These are phyloP conservation scores for Phytophthora colocasiae DNA, from an alignment of 352 stramenopile species.

Conservation along the genomic window DNA sequence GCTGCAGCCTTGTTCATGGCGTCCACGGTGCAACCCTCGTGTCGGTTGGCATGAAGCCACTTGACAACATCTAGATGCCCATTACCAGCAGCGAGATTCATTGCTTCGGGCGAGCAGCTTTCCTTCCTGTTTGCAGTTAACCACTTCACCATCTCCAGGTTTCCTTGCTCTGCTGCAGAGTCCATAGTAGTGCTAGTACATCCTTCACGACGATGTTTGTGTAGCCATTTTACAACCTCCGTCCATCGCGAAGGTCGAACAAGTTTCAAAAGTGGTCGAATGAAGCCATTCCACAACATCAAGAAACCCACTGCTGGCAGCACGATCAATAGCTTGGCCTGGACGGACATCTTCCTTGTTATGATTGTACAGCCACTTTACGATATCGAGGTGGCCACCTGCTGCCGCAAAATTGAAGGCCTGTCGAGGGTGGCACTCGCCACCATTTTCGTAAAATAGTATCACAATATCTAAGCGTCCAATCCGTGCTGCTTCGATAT, in stretches of 20 bases:
- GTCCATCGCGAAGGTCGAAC: conserved; percentile 14
- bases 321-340: conserved; percentile 1
- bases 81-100: too few species aligned
- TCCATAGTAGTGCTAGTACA: conserved; percentile 15
- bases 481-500: conserved; percentile 12
- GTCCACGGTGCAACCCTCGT: conserved; percentile 10
- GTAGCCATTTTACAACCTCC: conserved; percentile 1
- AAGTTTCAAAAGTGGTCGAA: conserved; percentile 12
- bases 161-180: conserved; percentile 4
- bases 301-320: conserved; percentile 15
- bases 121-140: too few species aligned
- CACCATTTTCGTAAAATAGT: conserved; percentile 1
- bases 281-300: conserved; percentile 24
- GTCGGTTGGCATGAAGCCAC: conserved; percentile 9
- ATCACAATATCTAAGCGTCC: conserved; percentile 16
- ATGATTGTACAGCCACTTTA: conserved; percentile 11
- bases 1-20: conserved; percentile 11
- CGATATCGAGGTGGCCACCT: conserved; percentile 16
- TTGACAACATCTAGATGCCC: too few species aligned
- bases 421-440: too few species aligned
- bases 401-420: conserved; percentile 6
- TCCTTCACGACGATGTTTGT: conserved; percentile 5
- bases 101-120: too few species aligned
- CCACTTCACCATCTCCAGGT: conserved; percentile 12
- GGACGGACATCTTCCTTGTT: neutral